Base-by-base conservation (phyloP, 1,284 basidiomycete species). In the Trichosporon asahii region DNA sequence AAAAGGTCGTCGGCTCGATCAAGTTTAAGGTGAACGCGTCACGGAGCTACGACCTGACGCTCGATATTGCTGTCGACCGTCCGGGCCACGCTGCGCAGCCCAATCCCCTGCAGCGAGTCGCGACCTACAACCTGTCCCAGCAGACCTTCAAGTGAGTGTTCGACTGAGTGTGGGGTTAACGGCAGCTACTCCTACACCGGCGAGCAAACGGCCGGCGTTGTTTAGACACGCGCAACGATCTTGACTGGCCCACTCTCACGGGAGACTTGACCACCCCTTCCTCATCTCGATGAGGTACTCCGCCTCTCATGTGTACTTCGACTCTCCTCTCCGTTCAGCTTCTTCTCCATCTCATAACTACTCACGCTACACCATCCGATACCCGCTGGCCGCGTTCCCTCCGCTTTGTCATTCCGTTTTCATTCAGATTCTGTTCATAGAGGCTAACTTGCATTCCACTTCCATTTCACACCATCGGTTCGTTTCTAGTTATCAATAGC, bases 101-200 rank as follows among this genome's bases (percentile, higher is more conserved):
- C n/a, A 78, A 80, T 53, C 79, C 79, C 1, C 67, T 82, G 25
- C 68, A 73, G 57, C 67, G 82, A 7, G 74, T 66, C 6, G 79
- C 79, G 7, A 75, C 75, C 27, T 83, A 78, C 70, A 76, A 80
- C 65, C 74, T 83, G 2, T 75, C 78, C 23, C 80, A 83, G 70
- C 82, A 83, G 70, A 80, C 78, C 55, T 83, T 83, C 76, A 83
- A 83, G 80, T 82, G 73, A 76, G 79, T 78, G 3, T 0, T 0
- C 3, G 15, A 3, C 12, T 11, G 25, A 53, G 4, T 14, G 49
- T 33, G 27, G 14, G n/a, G 35, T 64, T 70, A 46, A 72, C 66
- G 12, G 5, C 33, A 74, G 73, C 69, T 74, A 74, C 71, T 74
- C 73, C 60, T 74, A 74, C 68, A 67, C 73, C 7, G 73, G 73